A percentile compares a stretch with the other conserved stretches of the same genome.
phyloP scores from a whole-genome alignment of 257 asterid genomes.

The Solanum paucissectum region DNA sequence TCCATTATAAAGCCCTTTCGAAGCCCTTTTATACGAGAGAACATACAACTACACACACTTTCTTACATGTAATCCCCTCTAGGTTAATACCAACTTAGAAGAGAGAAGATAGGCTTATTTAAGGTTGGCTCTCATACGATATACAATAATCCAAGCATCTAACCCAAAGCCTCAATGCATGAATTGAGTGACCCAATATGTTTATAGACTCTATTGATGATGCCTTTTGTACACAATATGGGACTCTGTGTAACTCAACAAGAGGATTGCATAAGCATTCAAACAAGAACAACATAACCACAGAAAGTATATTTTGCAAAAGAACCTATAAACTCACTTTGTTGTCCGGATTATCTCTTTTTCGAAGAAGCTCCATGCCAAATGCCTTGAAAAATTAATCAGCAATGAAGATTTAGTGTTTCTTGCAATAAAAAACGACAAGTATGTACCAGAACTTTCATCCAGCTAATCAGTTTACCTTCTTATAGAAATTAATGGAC shows the following conservation, averaged over 20 bases:
- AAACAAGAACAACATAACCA: neutral
- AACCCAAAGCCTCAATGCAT: neutral
- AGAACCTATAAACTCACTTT: slow-evolving; percentile 20
- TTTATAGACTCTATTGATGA: neutral
- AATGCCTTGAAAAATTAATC: slow-evolving; percentile 22
- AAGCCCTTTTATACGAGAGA: neutral
- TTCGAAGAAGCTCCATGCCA: slow-evolving; percentile 42
- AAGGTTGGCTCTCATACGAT: neutral
- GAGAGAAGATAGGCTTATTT: neutral
- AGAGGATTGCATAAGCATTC: neutral
- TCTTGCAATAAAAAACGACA: neutral
- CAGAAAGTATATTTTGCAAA: neutral
- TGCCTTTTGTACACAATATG: neutral
- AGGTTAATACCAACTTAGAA: neutral
- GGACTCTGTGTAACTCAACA: neutral
- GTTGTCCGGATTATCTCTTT: slow-evolving; percentile 26
- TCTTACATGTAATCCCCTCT: neutral
- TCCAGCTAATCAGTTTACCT: slow-evolving; percentile 9
- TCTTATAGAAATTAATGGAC: slow-evolving; percentile 33
- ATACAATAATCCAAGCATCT: neutral
- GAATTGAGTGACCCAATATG: neutral
- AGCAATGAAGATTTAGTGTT: neutral
- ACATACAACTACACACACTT: neutral
- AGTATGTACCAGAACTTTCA: neutral
- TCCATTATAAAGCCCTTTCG: neutral